A percentile compares a stretch with the other conserved stretches of the same genome.
phyloP scores from a whole-genome alignment of 768 basidiomycete species.

The Termitomyces eurrhizus region DNA sequence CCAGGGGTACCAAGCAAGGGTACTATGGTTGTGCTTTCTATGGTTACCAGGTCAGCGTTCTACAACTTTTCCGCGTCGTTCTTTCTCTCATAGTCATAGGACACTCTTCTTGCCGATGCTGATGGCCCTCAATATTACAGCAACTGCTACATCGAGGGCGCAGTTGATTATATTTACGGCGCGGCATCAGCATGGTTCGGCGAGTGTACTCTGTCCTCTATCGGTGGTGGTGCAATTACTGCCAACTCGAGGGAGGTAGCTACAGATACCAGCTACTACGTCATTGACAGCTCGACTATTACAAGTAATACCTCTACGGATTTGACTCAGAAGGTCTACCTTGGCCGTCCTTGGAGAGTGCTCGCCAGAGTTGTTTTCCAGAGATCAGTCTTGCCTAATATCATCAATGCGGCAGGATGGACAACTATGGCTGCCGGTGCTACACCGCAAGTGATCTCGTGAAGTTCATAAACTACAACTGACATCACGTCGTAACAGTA shows the following conservation, averaged over 20 bases:
- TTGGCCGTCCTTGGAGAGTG: slow-evolving; percentile 17
- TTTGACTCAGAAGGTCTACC: slow-evolving; percentile 19
- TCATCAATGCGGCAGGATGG: slow-evolving; percentile 23
- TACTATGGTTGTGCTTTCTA: slow-evolving; percentile 22
- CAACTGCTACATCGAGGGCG: slow-evolving; percentile 25
- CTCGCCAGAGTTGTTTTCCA: slow-evolving; percentile 25
- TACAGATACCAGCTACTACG: slow-evolving; percentile 22
- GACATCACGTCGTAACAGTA: slow-evolving; percentile 8
- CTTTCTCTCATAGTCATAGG: background rate
- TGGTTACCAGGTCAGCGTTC: slow-evolving; percentile 18
- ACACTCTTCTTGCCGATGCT: slow-evolving; percentile 24
- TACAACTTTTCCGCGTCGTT: background rate
- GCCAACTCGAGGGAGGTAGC: slow-evolving; percentile 20
- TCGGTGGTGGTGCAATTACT: slow-evolving; percentile 25
- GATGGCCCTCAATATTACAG: slow-evolving; percentile 24
- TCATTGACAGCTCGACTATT: slow-evolving; percentile 23
- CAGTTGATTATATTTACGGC: slow-evolving; percentile 26
- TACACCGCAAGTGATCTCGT: slow-evolving; percentile 17
- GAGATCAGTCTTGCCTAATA: slow-evolving; percentile 18
- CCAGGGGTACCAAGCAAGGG: slow-evolving; percentile 19
- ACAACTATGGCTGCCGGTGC: slow-evolving; percentile 22
- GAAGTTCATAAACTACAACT: background rate
- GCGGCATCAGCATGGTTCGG: slow-evolving; percentile 25
- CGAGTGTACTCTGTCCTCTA: slow-evolving; percentile 22
- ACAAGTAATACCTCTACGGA: slow-evolving; percentile 16